Evolutionary conservation across 371 early-diverging fungal genomes (phyloP), one percentile per base, ranked within the genome.

Genomic region (Mortierella sp.): DNA sequence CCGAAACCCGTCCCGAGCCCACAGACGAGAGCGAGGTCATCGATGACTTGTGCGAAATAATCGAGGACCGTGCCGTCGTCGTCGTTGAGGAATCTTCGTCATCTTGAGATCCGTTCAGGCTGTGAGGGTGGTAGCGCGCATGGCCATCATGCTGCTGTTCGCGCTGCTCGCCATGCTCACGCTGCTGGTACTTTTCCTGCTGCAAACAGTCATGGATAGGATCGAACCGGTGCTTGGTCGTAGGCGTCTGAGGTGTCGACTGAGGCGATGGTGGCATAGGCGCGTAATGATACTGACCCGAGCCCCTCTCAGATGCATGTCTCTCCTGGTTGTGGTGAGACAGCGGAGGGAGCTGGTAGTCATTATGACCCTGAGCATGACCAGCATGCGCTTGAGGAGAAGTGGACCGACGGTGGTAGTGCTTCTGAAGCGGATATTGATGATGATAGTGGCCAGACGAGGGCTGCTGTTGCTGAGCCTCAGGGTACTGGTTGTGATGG

Each of bases 191-290:
- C 52, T 77, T 81, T 40, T 77, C 82, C 61, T 83, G 83, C 55
- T 83, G 83, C 40, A 83, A 19, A 29, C 83, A 78, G 47, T 83
- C 83, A 8, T 83, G 83, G 47, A 83, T 78, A 6, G 83, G 83
- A 31, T 83, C 83, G 63, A 83, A 83, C 0, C 83, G 83, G 70
- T 83, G 70, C 48, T 78, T 74, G 13, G 83, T 34, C 37, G 61
- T 78, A 3, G 83, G 83, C 14, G 83, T 83, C 24, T 83, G 83
- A 4, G 83, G 83, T 19, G 83, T 75, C 34, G 83, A 83, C 72
- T 78, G 83, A 37, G 83, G 83, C 45, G 79, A 83, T 13, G 79
- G 79, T 16, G 83, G 79, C 5, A 74, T 68, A 24, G 50, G 71
- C 4, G 50, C 52, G 55, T 52, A 31, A 14, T 45, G 58, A 50